Percentiles rank a stretch among this genome's conserved stretches.
These are phyloP conservation scores for Houttuynia cordata DNA, from an alignment of 164 flowering plant genomes.

Conservation along the genomic window DNA sequence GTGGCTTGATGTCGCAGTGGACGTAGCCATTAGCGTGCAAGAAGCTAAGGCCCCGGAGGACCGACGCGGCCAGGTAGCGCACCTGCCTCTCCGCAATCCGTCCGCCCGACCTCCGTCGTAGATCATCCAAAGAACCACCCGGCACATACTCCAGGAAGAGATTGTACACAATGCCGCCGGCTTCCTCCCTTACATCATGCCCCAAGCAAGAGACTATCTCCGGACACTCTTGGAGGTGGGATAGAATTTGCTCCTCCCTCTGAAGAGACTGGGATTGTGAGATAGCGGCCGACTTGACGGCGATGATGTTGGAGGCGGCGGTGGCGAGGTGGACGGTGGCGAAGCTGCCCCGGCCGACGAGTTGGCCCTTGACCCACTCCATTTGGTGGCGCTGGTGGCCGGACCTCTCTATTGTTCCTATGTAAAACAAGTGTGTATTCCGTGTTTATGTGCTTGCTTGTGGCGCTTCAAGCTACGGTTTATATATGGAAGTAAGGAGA, in stretches of 20 bases:
- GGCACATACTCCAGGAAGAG: slow-evolving; percentile 50
- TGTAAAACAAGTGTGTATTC: too few species aligned
- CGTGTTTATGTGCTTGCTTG: too few species aligned
- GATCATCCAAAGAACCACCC: slow-evolving; percentile 41
- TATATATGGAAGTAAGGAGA: too few species aligned
- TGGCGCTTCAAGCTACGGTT: too few species aligned
- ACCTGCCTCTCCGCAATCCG: slow-evolving; percentile 30
- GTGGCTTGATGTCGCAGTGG: slow-evolving; percentile 70
- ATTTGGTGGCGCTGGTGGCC: slow-evolving; percentile 6
- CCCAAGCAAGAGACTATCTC: slow-evolving; percentile 41
- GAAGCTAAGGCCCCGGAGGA: slow-evolving; percentile 32
- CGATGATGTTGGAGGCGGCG: slow-evolving; percentile 20
- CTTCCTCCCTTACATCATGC: slow-evolving; percentile 21
- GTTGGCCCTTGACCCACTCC: slow-evolving; percentile 55
- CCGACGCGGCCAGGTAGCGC: slow-evolving; percentile 24
- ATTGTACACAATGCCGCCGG: slow-evolving; percentile 31
- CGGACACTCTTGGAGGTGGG: slow-evolving; percentile 20
- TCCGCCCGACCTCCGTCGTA: slow-evolving; percentile 20
- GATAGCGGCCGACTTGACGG: slow-evolving; percentile 35
- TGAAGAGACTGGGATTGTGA: slow-evolving; percentile 21
- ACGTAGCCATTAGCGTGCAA: slow-evolving; percentile 50
- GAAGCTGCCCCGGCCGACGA: slow-evolving; percentile 49
- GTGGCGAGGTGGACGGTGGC: slow-evolving; percentile 33
- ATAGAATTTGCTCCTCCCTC: slow-evolving; percentile 31
- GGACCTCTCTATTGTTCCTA: not conserved